Conservation (phyloP, 345 rosid genomes). For the Populus pruinosa region DNA sequence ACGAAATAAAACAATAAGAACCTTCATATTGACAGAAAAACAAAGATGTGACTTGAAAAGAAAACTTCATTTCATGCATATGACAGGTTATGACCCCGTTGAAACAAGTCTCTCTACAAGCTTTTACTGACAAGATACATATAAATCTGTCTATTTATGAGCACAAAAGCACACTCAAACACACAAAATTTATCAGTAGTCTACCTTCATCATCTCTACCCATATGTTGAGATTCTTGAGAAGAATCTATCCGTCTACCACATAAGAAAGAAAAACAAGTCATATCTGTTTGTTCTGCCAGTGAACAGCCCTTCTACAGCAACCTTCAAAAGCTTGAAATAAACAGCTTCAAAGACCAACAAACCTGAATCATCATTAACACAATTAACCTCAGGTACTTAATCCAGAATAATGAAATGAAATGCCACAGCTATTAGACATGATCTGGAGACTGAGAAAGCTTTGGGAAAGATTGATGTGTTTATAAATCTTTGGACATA, state of each 20-base stretch:
- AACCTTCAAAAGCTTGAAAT: constrained; percentile 16
- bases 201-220: constrained; percentile 65
- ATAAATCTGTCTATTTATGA: not conserved
- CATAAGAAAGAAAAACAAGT: constrained; percentile 57
- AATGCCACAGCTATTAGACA: not conserved
- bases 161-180: not conserved
- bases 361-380: constrained; percentile 20
- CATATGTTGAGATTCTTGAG: not conserved
- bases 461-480: not conserved
- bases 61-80: not conserved
- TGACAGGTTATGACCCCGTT: not conserved
- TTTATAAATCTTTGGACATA: not conserved
- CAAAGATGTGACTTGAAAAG: not conserved
- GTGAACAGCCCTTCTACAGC: constrained; percentile 25
- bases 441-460: not conserved
- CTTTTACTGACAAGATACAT: not conserved
- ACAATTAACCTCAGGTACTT: not conserved
- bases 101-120: not conserved
- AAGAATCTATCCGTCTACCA: constrained; percentile 22
- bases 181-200: not conserved
- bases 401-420: not conserved
- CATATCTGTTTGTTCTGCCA: constrained; percentile 40
- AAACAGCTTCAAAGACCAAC: constrained; percentile 24
- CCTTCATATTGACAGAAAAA: not conserved
- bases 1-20: constrained; percentile 19